Evolutionary conservation across 805 yeast species (phyloP), one percentile per base, ranked within the genome.

Genomic region (Yamadazyma akitaensis): DNA sequence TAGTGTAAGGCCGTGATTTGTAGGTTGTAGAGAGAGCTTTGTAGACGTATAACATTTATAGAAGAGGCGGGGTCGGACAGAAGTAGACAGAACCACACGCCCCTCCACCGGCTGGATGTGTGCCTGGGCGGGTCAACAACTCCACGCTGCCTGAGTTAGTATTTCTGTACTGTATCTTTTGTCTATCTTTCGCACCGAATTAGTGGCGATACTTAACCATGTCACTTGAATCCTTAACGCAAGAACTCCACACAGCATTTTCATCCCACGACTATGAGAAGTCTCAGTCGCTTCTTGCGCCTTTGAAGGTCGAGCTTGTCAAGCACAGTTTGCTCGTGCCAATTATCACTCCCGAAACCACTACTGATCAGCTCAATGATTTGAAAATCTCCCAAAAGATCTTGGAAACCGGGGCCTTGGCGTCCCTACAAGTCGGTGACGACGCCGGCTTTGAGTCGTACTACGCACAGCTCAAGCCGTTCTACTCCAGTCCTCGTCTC

Each of bases 351-450:
- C 63, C 65, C 50, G 57, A 72, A 67, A 43, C 57, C 64, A 46
- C 64, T 53, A 43, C 65, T 56, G 63, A 67, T 57, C 76, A 76
- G 47, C 61, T 81, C 31, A 79, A 77, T 48, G 97, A 91, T 67
- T 75, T 90, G 47, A 73, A 77, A 50, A 87, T 89, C 34, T 82
- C 96, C 7, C 82, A 95, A 55, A 81, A 85, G 35, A 85, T 92
- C 37, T 71, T 94, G 42, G 98, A 94, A 64, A 80, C 90, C 49
- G 97, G 96, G 11, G 96, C 96, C 0, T 71, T 92, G 44, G 78
- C 87, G 14, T 78, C 91, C 42, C 81, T 94, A 51, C 84, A 84
- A 54, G 63, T 77, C 37, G 67, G 76, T 31, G 76, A 86, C 51
- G 79, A 84, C 57, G 76, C 67, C 17, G 75, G 77, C n/a, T 88